phyloP scores from a whole-genome alignment of 2,329 filamentous ascomycete genomes.

The Stromatinia cepivora region DNA sequence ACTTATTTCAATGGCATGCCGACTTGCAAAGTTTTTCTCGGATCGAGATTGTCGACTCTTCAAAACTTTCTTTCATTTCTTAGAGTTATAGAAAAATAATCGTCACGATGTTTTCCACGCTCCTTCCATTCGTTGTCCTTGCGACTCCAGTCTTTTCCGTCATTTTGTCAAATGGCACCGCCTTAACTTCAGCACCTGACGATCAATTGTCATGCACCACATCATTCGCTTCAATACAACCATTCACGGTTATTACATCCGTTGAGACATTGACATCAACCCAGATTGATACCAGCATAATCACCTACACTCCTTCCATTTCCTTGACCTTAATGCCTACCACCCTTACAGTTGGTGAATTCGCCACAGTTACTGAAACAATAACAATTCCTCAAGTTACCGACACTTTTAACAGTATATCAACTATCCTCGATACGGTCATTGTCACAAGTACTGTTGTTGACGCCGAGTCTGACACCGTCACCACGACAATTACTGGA shows the following conservation, averaged over 20 bases:
- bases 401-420: not conserved
- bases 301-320: constrained; percentile 5
- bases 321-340: not conserved
- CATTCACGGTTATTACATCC: not conserved
- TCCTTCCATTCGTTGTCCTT: constrained; percentile 6
- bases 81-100: not conserved
- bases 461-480: not conserved
- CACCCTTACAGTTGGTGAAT: constrained; percentile 4
- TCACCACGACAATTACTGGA: not conserved
- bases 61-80: constrained; percentile 12
- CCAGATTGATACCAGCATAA: not conserved
- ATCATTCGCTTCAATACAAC: not conserved
- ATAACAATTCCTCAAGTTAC: not conserved
- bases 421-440: not conserved
- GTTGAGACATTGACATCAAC: not conserved
- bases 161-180: constrained; percentile 8
- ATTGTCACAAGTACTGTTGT: not conserved
- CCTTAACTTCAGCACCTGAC: not conserved
- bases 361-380: not conserved
- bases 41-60: constrained; percentile 2
- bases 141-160: constrained; percentile 7
- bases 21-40: not conserved
- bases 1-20: not conserved
- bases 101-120: constrained; percentile 1
- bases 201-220: constrained; percentile 5